Conservation (phyloP, 805 yeast species). For the Wickerhamiella sergipiensis region DNA sequence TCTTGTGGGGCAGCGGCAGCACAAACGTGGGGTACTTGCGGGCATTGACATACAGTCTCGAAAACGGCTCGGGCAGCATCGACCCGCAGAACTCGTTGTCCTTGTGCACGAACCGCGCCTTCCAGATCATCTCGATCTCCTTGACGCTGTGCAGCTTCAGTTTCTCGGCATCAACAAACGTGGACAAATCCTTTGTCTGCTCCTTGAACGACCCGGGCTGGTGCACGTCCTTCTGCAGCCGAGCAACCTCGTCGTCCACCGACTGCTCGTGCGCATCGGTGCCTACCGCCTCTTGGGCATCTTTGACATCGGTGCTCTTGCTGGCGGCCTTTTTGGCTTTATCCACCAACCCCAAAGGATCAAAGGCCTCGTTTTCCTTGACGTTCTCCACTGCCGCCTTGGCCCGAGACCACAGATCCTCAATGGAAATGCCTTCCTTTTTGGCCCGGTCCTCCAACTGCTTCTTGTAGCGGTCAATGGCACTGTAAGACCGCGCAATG, state of each 20-base stretch:
- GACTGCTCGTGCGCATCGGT: background rate
- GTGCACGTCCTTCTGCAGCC: background rate
- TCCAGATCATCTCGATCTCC: conserved; percentile 77
- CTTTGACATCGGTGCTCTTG: background rate
- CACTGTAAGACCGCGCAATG: background rate
- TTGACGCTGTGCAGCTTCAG: conserved; percentile 37
- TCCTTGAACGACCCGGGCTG: background rate
- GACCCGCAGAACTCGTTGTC: conserved; percentile 54
- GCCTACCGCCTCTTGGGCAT: background rate
- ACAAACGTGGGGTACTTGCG: conserved; percentile 68
- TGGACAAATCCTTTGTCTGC: conserved; percentile 47
- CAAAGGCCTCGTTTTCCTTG: conserved; percentile 10
- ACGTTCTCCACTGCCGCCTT: conserved; percentile 1
- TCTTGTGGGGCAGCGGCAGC: conserved; percentile 65
- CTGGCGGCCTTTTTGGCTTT: conserved; percentile 5
- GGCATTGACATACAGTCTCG: conserved; percentile 51
- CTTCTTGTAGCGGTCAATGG: background rate
- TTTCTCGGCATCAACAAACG: conserved; percentile 61
- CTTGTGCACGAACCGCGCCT: conserved; percentile 59
- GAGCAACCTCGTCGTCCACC: background rate
- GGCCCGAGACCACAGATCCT: conserved; percentile 13
- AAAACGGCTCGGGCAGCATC: conserved; percentile 42
- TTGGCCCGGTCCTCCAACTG: conserved; percentile 26
- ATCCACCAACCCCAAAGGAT: conserved; percentile 9
- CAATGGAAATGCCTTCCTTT: conserved; percentile 11